Percentiles rank a stretch among this genome's conserved stretches.
phyloP scores from a whole-genome alignment of 202 grass and related monocot species.

The Digitaria exilis region DNA sequence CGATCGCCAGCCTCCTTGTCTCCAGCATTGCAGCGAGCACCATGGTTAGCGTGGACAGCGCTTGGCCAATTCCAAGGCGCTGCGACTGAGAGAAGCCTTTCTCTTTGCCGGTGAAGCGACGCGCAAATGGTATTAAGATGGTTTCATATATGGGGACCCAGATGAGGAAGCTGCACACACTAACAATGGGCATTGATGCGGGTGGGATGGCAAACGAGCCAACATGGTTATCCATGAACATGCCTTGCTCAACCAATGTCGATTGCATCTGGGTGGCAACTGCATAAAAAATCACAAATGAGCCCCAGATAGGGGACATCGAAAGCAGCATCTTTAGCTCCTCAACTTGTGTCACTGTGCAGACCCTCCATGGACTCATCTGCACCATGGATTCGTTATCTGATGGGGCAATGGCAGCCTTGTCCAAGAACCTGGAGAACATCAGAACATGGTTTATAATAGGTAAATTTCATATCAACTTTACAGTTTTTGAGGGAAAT shows the following conservation, averaged over 20 bases:
- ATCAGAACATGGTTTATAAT: neutral
- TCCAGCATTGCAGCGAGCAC: conserved; percentile 41
- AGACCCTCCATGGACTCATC: conserved; percentile 30
- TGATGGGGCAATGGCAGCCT: conserved; percentile 6
- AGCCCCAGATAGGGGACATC: conserved; percentile 26
- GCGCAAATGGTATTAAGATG: conserved; percentile 15
- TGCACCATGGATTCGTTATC: neutral
- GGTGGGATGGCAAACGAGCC: conserved; percentile 39
- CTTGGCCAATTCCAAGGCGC: conserved; percentile 27
- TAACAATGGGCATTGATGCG: conserved; percentile 37
- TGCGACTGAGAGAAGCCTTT: conserved; percentile 39
- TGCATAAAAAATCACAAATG: neutral
- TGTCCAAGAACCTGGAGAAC: conserved; percentile 30
- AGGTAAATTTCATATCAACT: neutral
- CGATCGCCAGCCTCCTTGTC: conserved; percentile 30
- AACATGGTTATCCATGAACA: conserved; percentile 35
- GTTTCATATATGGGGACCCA: conserved; percentile 41
- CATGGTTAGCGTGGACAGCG: conserved; percentile 37
- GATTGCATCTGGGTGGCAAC: conserved; percentile 32
- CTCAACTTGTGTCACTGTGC: conserved; percentile 51
- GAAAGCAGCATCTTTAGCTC: conserved; percentile 48
- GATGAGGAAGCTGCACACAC: conserved; percentile 16
- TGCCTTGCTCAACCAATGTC: conserved; percentile 41
- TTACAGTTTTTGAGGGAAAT: neutral
- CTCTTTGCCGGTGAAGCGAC: conserved; percentile 21